Evolutionary conservation across 768 basidiomycete genomes (phyloP).

Genomic region (Phanerodontia chrysosporium): DNA sequence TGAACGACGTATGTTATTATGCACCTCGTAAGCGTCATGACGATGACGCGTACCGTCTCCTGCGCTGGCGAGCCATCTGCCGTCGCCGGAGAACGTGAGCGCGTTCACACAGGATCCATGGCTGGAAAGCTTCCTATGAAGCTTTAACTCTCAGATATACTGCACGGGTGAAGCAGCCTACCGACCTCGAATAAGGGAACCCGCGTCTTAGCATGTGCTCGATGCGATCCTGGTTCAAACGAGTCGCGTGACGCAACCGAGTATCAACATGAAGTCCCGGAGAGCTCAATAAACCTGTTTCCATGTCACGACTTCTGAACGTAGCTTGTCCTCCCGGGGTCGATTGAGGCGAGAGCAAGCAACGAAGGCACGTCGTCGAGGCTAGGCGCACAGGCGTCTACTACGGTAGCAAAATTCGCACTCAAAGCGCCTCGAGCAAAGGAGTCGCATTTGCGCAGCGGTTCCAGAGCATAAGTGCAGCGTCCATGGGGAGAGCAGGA

Average conservation of each 20-base stretch:
- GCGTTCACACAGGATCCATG: constrained; percentile 37
- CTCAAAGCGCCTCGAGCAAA: background rate
- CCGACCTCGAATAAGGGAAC: constrained; percentile 23
- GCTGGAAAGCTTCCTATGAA: constrained; percentile 26
- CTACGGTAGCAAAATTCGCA: too few relatives aligned
- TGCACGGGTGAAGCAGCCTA: background rate
- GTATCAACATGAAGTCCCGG: background rate
- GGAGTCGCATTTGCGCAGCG: background rate
- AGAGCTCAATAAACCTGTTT: background rate
- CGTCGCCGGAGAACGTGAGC: constrained; percentile 31
- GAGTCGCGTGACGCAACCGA: background rate
- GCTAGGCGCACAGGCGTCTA: background rate
- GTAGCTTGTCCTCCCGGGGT: background rate
- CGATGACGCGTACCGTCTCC: constrained; percentile 29
- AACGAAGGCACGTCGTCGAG: background rate
- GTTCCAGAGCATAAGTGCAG: background rate
- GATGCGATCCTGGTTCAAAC: background rate
- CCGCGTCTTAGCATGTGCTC: constrained; percentile 10
- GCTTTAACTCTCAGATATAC: background rate
- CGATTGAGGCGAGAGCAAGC: background rate
- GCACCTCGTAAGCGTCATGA: background rate
- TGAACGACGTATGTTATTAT: background rate
- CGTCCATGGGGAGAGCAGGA: background rate
- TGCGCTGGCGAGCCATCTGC: constrained; percentile 35
- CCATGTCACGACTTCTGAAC: background rate